phyloP scores from a whole-genome alignment of 192 early-diverging fungal species.

The Umbelopsis ramanniana region DNA sequence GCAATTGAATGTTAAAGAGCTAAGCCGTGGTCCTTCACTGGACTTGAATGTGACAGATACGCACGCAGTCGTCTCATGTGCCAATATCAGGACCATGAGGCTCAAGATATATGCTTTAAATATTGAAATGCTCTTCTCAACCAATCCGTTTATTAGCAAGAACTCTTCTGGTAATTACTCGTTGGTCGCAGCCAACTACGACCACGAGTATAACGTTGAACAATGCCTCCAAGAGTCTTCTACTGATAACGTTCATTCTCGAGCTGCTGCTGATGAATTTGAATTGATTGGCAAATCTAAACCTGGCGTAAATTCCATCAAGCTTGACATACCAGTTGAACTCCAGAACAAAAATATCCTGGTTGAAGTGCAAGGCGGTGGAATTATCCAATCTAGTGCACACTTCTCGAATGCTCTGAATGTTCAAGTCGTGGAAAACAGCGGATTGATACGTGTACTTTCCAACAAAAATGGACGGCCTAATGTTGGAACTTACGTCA shows the following conservation, averaged over 20 bases:
- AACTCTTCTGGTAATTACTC: slow-evolving; percentile 28
- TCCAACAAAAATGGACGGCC: slow-evolving; percentile 35
- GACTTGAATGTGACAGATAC: slow-evolving; percentile 46
- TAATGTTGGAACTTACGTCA: slow-evolving; percentile 51
- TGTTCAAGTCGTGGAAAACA: slow-evolving; percentile 43
- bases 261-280: background rate
- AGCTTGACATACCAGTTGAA: background rate
- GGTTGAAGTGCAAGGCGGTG: slow-evolving; percentile 40
- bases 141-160: slow-evolving; percentile 41
- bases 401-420: slow-evolving; percentile 47
- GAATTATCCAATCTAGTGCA: slow-evolving; percentile 38
- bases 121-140: slow-evolving; percentile 55
- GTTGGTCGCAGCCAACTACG: slow-evolving; percentile 48
- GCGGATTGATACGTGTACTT: slow-evolving; percentile 44
- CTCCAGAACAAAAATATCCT: slow-evolving; percentile 21
- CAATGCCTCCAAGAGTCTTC: background rate
- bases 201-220: slow-evolving; percentile 23
- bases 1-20: slow-evolving; percentile 7
- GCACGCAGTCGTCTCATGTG: slow-evolving; percentile 38
- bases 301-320: background rate
- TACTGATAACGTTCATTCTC: slow-evolving; percentile 6
- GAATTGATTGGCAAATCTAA: slow-evolving; percentile 26
- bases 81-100: slow-evolving; percentile 38
- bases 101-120: slow-evolving; percentile 52
- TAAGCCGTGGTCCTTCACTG: slow-evolving; percentile 38